phyloP scores from a whole-genome alignment of 2,329 filamentous ascomycete species.

The Sporothrix humicola region DNA sequence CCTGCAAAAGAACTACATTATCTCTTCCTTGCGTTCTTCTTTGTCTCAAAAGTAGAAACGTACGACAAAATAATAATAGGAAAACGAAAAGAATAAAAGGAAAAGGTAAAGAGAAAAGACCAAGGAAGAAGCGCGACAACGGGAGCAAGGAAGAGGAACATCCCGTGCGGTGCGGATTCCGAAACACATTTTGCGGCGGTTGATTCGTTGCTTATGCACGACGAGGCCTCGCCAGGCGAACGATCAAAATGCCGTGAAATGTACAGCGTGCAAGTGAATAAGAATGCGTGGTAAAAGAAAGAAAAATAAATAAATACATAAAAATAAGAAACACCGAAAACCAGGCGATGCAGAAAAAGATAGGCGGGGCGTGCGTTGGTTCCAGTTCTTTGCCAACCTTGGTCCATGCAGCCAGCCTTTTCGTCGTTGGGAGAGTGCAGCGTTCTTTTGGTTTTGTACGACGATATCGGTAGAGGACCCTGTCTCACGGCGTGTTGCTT shows the following conservation, averaged over 20 bases:
- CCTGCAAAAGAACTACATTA: not conserved
- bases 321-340: not conserved
- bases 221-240: not conserved
- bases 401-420: conserved; percentile 7
- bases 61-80: no score
- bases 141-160: conserved; percentile 5
- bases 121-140: not conserved
- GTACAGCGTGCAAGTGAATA: not conserved
- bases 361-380: conserved; percentile 15
- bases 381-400: conserved; percentile 11
- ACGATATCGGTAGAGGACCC: not conserved
- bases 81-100: no score
- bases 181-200: conserved; percentile 18
- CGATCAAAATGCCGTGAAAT: not conserved
- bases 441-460: not conserved
- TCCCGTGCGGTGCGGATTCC: conserved; percentile 6
- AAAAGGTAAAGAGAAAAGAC: not conserved
- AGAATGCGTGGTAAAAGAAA: not conserved
- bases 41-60: conserved; percentile 1
- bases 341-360: conserved; percentile 1
- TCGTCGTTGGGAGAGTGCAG: not conserved
- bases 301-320: not conserved
- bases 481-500: conserved; percentile 9
- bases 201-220: conserved; percentile 18
- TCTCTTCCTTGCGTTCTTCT: not conserved